Evolutionary conservation across 306 rosid genomes (phyloP).

Genomic region (Citrullus amarus): DNA sequence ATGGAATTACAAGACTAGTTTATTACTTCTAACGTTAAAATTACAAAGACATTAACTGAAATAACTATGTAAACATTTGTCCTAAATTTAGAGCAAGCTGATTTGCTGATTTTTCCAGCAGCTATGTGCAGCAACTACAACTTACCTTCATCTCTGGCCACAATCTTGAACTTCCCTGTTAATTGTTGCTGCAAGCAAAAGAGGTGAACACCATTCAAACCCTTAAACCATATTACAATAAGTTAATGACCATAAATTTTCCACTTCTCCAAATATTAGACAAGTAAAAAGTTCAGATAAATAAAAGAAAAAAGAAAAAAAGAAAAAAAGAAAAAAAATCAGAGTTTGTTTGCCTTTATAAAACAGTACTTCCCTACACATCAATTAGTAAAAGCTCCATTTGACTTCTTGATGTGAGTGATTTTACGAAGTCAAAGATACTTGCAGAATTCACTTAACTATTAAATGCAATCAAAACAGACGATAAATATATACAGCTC

Average conservation of each 20-base stretch:
- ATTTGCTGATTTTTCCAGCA: background rate
- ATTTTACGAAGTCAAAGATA: too few relatives aligned
- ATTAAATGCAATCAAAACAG: background rate
- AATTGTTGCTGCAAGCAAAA: slow-evolving; percentile 63
- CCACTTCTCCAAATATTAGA: too few relatives aligned
- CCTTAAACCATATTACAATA: background rate
- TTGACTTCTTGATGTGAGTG: too few relatives aligned
- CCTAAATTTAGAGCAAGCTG: background rate
- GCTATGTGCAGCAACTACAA: background rate
- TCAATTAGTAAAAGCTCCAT: too few relatives aligned
- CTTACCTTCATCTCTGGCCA: slow-evolving; percentile 37
- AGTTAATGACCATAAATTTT: background rate
- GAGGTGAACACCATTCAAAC: background rate
- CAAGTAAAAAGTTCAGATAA: too few relatives aligned
- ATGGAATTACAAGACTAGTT: background rate
- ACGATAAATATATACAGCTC: too few relatives aligned
- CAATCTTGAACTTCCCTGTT: slow-evolving; percentile 80
- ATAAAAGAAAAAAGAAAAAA: too few relatives aligned
- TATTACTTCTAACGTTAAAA: background rate
- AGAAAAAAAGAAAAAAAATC: too few relatives aligned
- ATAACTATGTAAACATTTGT: background rate
- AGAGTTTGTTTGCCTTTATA: too few relatives aligned
- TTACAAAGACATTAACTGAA: background rate
- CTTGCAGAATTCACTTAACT: background rate
- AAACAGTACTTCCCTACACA: too few relatives aligned